Conservation (phyloP, 2,329 filamentous ascomycete genomes). For the Domatiomyces globalis region DNA sequence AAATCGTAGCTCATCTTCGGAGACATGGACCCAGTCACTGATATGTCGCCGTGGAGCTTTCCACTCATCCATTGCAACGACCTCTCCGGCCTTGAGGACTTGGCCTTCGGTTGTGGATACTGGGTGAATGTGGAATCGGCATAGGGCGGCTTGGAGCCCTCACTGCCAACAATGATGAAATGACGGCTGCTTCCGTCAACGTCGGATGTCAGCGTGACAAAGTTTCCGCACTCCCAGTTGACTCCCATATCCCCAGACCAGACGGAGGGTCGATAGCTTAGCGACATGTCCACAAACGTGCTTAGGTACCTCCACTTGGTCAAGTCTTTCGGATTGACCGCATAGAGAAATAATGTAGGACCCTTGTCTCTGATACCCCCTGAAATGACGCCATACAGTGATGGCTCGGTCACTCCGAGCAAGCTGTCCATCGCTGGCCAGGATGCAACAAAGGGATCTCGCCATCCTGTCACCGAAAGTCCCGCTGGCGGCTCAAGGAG, state of each 20-base stretch:
- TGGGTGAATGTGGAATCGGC: constrained; percentile 10
- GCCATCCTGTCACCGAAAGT: constrained; percentile 28
- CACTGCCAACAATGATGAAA: constrained; percentile 34
- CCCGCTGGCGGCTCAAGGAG: constrained; percentile 23
- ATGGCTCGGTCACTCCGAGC: constrained; percentile 1
- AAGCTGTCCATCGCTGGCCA: constrained; percentile 20
- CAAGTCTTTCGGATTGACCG: constrained; percentile 27
- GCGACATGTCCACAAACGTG: constrained; percentile 28
- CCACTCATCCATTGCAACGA: constrained; percentile 35
- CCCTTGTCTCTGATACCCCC: constrained; percentile 31
- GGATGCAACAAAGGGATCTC: constrained; percentile 27
- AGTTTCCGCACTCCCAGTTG: constrained; percentile 40
- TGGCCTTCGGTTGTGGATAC: constrained; percentile 6
- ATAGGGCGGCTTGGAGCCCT: constrained; percentile 22
- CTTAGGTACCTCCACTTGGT: constrained; percentile 34
- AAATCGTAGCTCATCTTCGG: constrained; percentile 25
- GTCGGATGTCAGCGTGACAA: constrained; percentile 29
- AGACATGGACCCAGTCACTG: constrained; percentile 1
- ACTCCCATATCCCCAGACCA: constrained; percentile 39
- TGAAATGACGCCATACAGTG: constrained; percentile 35
- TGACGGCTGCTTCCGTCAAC: constrained; percentile 20
- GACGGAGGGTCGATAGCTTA: constrained; percentile 27
- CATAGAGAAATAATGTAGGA: constrained; percentile 36
- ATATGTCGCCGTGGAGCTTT: constrained; percentile 2
- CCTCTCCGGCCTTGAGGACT: constrained; percentile 8